Evolutionary conservation across 1,139 yeast species (phyloP), one percentile per base, ranked within the genome.

Genomic region (Blastobotrys elegans): DNA sequence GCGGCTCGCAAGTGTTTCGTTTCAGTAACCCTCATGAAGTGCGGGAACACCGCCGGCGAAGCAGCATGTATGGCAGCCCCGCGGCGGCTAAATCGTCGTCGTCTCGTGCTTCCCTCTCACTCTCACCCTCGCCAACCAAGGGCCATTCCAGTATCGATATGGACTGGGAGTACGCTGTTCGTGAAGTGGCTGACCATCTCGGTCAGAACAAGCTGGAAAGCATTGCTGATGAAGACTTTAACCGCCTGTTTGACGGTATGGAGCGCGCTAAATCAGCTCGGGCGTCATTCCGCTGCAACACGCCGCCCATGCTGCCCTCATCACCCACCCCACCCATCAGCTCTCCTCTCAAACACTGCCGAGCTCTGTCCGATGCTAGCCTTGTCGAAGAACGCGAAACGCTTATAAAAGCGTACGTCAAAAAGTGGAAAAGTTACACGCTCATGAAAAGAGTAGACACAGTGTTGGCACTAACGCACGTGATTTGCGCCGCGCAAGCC

Each of bases 1-100:
- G 65, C 6, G 56, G 55, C 11, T 44, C 51, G 7, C 61, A 60
- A 30, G 47, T 60, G 1, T 63, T 63, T 37, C 46, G 66, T 16
- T 63, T 59, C 45, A 58, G 53, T 33, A 52, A 62, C 37, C 65
- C 65, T 1, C 54, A 51, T 22, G 62, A 61, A 26, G 49, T 46
- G 14, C 18, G 41, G 26, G 44, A 47, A 16, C 44, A 39, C n/a
- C 47, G 41, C 10, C 34, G 46, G 14, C 34, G 37, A 27, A 13
- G 32, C 16, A 43, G 47, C 35, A 33, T n/a, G 47, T n/a, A 21
- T 16, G 36, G 13, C 8, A n/a, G 4, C 11, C 24, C 21, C 21
- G 2, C 24, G 40, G 18, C 46, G 39, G 7, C 7, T 40, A 22
- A 30, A 17, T n/a, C n/a, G n/a, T n/a, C n/a, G n/a, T n/a, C n/a